Base-by-base conservation (phyloP, 345 rosid genomes). In the Capsella bursapastoris region DNA sequence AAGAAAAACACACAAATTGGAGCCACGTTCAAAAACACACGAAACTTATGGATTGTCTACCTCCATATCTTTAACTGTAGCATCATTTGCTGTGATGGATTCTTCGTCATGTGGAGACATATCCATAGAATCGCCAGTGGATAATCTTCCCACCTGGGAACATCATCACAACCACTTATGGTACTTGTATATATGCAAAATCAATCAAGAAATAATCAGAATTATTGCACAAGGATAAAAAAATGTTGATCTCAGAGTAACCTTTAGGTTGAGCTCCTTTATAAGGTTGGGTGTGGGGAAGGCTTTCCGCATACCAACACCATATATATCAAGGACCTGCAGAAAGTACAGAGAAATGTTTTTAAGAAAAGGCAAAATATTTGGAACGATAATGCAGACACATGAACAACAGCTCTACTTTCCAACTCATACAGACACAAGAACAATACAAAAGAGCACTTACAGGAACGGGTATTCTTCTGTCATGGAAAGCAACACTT, bases 51-150 rank as follows among this genome's bases (percentile, higher is more conserved):
- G 76, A 64, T 18, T 49, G 15, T 74, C 29, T 84, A 95, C 99
- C 99, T 95, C 99, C 97, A 96, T 96, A 78, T 95, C 98, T 83
- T 90, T 92, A 65, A 92, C 74, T 11, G 88, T 77, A 63, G 97
- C 99, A 80, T 88, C 88, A 65, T 96, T 92, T 68, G 97, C 91
- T 2, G 64, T 73, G 45, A 92, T 87, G 16, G 88, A 74, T 57
- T 82, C 82, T 82, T 92, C 88, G 47, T 92, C 98, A 45, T 85
- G 89, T 55, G 88, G 82, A 63, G 88, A 75, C 87, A 92, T 88
- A 76, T 90, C 99, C 68, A 92, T 79, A 67, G 99, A 95, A 88
- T 92, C 93, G 4, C 99, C 99, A 32, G 99, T 96, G 8, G 98
- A 92, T 71, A 96, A 81, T 64, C 81, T 83, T 63, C 97, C 96